These are phyloP conservation scores for Aspergillus uvarum DNA, from an alignment of 2,329 filamentous ascomycete species.

Conservation along the genomic window DNA sequence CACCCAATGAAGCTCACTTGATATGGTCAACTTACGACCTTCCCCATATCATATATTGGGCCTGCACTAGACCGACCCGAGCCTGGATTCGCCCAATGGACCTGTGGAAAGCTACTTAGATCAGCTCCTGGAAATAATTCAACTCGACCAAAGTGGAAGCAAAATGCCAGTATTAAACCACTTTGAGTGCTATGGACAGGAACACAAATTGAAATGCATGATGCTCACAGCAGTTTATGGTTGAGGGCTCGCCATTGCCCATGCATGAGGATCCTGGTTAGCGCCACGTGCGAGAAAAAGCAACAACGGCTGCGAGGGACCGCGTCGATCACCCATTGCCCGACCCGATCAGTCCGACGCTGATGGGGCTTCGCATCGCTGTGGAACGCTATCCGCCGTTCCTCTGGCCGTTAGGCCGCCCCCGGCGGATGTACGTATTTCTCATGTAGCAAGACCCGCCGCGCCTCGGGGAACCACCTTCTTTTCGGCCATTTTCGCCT, in stretches of 20 bases:
- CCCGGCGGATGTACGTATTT: conserved; percentile 1
- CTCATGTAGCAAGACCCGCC: conserved; percentile 13
- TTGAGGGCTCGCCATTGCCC: conserved; percentile 12
- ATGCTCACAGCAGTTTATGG: not conserved
- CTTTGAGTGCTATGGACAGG: no score
- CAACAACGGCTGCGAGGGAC: conserved; percentile 41
- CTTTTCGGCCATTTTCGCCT: not conserved
- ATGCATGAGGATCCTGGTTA: conserved; percentile 41
- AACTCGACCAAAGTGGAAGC: no score
- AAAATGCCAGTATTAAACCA: not conserved
- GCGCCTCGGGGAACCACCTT: conserved; percentile 1
- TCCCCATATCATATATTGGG: conserved; percentile 12
- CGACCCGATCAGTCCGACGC: conserved; percentile 28
- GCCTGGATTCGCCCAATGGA: not conserved
- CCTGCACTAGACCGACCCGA: not conserved
- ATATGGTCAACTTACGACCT: conserved; percentile 10
- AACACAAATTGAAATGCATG: no score
- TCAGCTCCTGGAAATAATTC: no score
- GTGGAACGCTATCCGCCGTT: conserved; percentile 23
- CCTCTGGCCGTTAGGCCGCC: conserved; percentile 11
- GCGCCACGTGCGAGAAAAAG: conserved; percentile 40
- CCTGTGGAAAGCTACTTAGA: no score
- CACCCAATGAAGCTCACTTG: not conserved
- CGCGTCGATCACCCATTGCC: conserved; percentile 37
- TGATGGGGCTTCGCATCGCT: conserved; percentile 19